Evolutionary conservation across 1,284 basidiomycete species (phyloP), one percentile per base, ranked within the genome.

Genomic region (Pisolithus thermaeus): DNA sequence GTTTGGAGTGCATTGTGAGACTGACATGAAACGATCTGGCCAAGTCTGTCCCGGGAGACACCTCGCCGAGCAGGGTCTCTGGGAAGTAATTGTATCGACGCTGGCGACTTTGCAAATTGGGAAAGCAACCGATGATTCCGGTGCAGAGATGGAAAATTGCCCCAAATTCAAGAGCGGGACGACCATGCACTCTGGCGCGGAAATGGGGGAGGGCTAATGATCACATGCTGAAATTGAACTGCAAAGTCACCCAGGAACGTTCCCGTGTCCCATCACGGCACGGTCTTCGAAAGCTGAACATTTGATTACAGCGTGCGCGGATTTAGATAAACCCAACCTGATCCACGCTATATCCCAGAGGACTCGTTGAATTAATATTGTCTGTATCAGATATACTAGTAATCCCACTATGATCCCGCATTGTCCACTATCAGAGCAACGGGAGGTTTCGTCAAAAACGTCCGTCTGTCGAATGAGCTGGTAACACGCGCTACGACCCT

Each of bases 61-160:
- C 22, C 32, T 68, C 7, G 66, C 58, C 27, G 53, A 65, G 12
- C 56, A 63, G 38, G 60, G 52, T 7, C 18, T 65, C 46, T 65
- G 63, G 65, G 54, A 51, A 9, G 48, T 55, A 11, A 32, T 66
- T 6, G 63, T 52, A 23, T 63, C 61, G 2, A 49, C 55, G 16
- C 40, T 65, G 32, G 66, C 65, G 1, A 66, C 56, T 1, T 1
- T 65, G 36, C 54, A 16, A n/a, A 2, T 65, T 20, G 28, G 41
- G 3, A 67, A 63, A 37, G 52, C 52, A 2, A 46, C 47, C 12
- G 56, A 65, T 12, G 46, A 44, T n/a, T 47, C 36, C 2, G 63
- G 62, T 16, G 52, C 52, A 1, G 61, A 67, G 20, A 55, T 68
- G 1, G 53, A 61, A 6, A 40, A 61, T 42, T 52, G 61, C 3